Base-by-base conservation (phyloP, 768 basidiomycete species). In the Macrolepiota fuliginosa region DNA sequence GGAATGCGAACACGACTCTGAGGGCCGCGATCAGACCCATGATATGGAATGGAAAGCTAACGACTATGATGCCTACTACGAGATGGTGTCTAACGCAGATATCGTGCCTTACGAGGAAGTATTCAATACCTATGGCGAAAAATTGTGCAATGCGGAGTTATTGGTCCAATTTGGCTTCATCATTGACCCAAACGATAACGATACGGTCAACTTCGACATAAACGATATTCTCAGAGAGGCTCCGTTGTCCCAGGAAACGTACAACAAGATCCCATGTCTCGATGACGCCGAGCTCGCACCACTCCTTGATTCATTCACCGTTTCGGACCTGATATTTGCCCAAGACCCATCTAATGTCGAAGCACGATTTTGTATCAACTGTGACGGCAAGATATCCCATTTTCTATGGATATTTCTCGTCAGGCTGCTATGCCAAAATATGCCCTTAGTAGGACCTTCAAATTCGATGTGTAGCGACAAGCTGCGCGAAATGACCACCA, bases 51-150 rank as follows among this genome's bases (percentile, higher is more conserved):
- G 29, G 36, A 56, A 45, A 12, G 55, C 58, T 22, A 62, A 66
- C 9, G 66, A 67, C 11, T 65, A 71, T 24, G 79, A 80, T 62
- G 68, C 76, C 50, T 78, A 69, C 67, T 85, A 82, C 65, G 90
- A 92, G 58, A 91, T 94, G 85, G 85, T 90, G 2, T 76, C 84
- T 0, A 83, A 86, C 62, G 69, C 72, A 13, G 64, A 73, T n/a
- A 79, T 92, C 45, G 71, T 74, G 7, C 76, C 83, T 0, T 72
- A 74, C 42, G 74, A 76, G 10, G 85, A 93, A 61, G 76, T 91
- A 22, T 92, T 85, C 78, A 94, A 94, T 71, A 89, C 89, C 0
- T 94, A 93, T 68, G 86, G 87, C n/a, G 82, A 83, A 66, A 73
- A 75, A 2, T 74, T 92, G 39, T 76, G 77, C 17, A 92, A 92